Evolutionary conservation across 441 rosid species (phyloP).

Genomic region (Isatis lusitanica): DNA sequence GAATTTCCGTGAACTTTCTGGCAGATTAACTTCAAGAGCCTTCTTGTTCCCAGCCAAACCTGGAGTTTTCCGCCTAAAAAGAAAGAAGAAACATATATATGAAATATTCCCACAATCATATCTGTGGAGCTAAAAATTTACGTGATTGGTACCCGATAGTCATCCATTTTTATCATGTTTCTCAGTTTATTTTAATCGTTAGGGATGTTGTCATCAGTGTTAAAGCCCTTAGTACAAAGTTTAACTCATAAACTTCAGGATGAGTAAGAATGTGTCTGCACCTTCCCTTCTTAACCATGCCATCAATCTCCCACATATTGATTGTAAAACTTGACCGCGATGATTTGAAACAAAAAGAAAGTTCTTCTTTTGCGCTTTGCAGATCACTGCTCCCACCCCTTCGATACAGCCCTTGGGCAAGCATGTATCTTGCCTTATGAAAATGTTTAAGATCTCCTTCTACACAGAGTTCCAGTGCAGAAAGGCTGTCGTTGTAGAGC

Average conservation of each 20-base stretch:
- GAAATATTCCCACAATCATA: conserved; percentile 18
- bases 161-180: conserved; percentile 12
- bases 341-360: conserved; percentile 96
- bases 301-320: conserved; percentile 99
- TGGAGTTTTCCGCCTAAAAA: conserved; percentile 80
- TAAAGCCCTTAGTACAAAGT: neutral
- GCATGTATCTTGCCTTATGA: conserved; percentile 98
- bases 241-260: neutral
- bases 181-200: conserved; percentile 10
- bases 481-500: conserved; percentile 92
- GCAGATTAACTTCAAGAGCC: conserved; percentile 87
- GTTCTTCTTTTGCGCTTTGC: conserved; percentile 95
- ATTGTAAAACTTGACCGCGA: conserved; percentile 94
- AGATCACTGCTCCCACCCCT: conserved; percentile 78
- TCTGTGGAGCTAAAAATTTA: conserved; percentile 8
- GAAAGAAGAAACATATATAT: conserved; percentile 31
- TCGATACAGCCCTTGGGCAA: conserved; percentile 84
- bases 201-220: conserved; percentile 2
- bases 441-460: conserved; percentile 99
- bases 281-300: conserved; percentile 98
- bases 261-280: conserved; percentile 37
- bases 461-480: conserved; percentile 85
- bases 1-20: conserved; percentile 98
- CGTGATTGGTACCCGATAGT: conserved; percentile 1
- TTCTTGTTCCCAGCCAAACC: conserved; percentile 81